A percentile compares a stretch with the other conserved stretches of the same genome.
Conservation (phyloP, 306 rosid genomes). For the Carpinus fangiana region DNA sequence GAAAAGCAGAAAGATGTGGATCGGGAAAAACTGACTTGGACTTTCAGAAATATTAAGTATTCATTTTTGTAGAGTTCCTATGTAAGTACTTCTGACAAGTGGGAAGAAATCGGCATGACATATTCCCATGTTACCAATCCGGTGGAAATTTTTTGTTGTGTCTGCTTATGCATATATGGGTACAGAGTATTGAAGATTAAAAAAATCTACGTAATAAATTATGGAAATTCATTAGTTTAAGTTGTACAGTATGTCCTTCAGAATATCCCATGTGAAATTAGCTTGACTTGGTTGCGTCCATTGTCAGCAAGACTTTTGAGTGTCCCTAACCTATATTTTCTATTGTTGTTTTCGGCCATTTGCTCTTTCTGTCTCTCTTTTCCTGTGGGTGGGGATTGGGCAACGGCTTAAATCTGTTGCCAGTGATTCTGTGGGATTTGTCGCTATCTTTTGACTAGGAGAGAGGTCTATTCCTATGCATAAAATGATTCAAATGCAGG, state of each 20-base stretch:
- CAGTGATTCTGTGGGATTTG: background rate
- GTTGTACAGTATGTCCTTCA: background rate
- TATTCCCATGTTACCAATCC: background rate
- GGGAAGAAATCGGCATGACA: background rate
- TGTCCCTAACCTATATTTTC: background rate
- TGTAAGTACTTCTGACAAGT: background rate
- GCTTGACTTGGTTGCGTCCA: too few relatives aligned
- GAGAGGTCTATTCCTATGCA: background rate
- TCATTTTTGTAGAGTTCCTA: background rate
- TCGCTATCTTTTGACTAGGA: background rate
- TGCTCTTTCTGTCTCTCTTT: background rate
- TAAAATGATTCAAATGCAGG: background rate
- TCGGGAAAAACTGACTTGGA: background rate
- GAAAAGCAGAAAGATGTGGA: background rate
- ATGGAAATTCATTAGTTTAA: background rate
- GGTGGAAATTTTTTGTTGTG: background rate
- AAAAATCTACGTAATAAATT: background rate
- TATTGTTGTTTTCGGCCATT: background rate
- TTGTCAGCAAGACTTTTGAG: too few relatives aligned
- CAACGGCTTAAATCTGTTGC: background rate
- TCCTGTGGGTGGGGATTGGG: background rate
- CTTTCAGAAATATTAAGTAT: background rate
- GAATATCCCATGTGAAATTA: too few relatives aligned
- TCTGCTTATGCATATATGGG: background rate
- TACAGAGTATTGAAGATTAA: background rate